Base-by-base conservation (phyloP, 305 asterid species). In the Nicotiana rustica region DNA sequence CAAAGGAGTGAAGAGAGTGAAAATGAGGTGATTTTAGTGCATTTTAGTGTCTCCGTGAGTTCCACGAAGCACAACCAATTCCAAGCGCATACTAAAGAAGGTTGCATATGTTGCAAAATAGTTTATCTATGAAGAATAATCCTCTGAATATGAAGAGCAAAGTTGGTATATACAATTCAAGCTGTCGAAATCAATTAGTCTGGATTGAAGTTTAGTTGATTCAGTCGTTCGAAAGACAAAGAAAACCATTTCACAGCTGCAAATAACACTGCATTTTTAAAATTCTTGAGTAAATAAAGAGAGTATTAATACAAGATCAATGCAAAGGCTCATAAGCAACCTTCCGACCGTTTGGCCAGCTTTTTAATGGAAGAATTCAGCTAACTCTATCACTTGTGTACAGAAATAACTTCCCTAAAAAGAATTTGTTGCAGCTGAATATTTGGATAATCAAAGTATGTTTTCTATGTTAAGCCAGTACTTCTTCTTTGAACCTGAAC, bases 401-500 rank as follows among this genome's bases (percentile, higher is more conserved):
- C 65, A 75, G 29, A 10, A 52, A 75, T 29, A 75, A 52, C 65
- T 75, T 75, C 65, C 38, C 80, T 75, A 52, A 15, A 75, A 75
- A 25, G 64, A 75, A 75, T 57, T 1, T 75, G 80, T 52, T 75
- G 29, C 80, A 75, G n/a, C 47, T 52, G 80, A 29, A 29, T 75
- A 52, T 75, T 29, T 75, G 47, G 55, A 75, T 41, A 52, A 29
- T 15, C 80, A 25, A 29, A 75, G 41, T 7, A 52, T 75, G 64
- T 4, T 75, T 49, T 17, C 33, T 18, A 38, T 78, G 55, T 68
- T 86, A 79, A 84, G 52, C 84, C 33, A 19, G 85, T 62, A 80
- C 10, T 57, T 88, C 80, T 55, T 59, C 81, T 91, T 88, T 1
- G 83, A 19, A 59, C 97, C 98, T 96, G 92, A 84, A 62, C 68